Evolutionary conservation across 2,329 filamentous ascomycete genomes (phyloP), one percentile per base, ranked within the genome.

Genomic region (Verticillium zaregamsianum): DNA sequence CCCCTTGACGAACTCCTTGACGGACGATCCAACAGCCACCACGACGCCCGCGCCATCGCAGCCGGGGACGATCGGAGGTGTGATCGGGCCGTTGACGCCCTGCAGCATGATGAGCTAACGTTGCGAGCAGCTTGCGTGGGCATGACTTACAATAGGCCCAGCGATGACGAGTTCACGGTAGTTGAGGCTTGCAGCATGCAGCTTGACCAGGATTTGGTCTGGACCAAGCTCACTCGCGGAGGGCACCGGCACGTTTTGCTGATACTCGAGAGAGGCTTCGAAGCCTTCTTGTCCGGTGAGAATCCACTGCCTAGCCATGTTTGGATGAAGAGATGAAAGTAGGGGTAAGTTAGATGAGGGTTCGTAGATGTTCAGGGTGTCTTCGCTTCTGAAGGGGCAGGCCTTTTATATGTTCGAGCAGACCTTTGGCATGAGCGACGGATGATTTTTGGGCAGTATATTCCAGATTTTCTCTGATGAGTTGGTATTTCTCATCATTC

Each of bases 281-380:
- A 73, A 76, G 59, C 73, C 74, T 20, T 72, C 65, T 59, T 76
- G 74, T 62, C 69, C 62, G 17, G 66, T 71, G 7, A 74, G 61
- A 20, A 68, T 68, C 72, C 73, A 76, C 59, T 70, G 72, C 60
- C 71, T 63, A 57, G 70, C 65, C 72, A 74, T 74, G 1, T 64
- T 12, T 32, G 1, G 33, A 11, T 35, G 33, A 35, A 35, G 14
- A 14, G 11, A 5, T 14, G 9, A 11, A 14, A 14, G 33, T 35
- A 14, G 3, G 33, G 33, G 33, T 28, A 28, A 5, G 28, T 28
- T 28, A 6, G 28, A 28, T 28, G 28, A 28, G 28, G 28, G 28
- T 28, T 28, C 28, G 28, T 28, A 5, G 28, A 28, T 28, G 28
- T 6, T 28, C 28, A 5, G 28, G 28, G 28, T 28, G 28, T 28